Percentiles rank a stretch among this genome's conserved stretches.
These are phyloP conservation scores for Hapsidospora chrysogenum DNA, from an alignment of 495 filamentous ascomycete genomes.

Conservation along the genomic window DNA sequence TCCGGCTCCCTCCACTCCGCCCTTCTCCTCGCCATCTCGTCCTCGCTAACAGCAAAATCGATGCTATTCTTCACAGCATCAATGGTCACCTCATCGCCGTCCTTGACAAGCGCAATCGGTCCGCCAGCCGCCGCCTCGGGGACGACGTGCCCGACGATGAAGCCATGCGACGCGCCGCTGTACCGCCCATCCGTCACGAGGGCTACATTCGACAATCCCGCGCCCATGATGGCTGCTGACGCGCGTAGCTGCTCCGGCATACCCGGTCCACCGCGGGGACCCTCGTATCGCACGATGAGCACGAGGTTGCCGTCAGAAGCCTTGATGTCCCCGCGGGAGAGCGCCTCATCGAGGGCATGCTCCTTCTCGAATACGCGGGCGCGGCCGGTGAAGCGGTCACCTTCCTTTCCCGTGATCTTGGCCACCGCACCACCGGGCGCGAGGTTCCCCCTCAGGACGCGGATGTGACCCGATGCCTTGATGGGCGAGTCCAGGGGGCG, in stretches of 20 bases:
- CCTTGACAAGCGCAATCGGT: conserved; percentile 61
- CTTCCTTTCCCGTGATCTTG: conserved; percentile 97
- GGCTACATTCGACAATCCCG: conserved; percentile 73
- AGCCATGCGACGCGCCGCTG: conserved; percentile 79
- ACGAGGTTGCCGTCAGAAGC: conserved; percentile 64
- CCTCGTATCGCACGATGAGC: conserved; percentile 85
- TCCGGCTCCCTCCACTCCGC: conserved; percentile 57
- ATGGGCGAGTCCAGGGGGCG: conserved; percentile 69
- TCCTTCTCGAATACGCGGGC: conserved; percentile 91
- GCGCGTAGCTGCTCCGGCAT: conserved; percentile 98
- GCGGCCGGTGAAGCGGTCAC: conserved; percentile 61
- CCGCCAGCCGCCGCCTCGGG: conserved; percentile 77
- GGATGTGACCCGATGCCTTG: conserved; percentile 75
- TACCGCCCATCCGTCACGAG: conserved; percentile 91
- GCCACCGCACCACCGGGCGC: conserved; percentile 86
- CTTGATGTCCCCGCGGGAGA: conserved; percentile 50
- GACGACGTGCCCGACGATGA: conserved; percentile 89
- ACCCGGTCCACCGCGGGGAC: conserved; percentile 85
- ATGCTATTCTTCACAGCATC: conserved; percentile 67
- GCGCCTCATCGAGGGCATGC: conserved; percentile 53
- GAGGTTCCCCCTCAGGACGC: conserved; percentile 79
- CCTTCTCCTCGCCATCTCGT: conserved; percentile 52
- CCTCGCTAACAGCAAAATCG: conserved; percentile 43
- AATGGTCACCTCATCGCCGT: conserved; percentile 80
- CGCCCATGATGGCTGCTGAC: conserved; percentile 83